Evolutionary conservation across 768 basidiomycete species (phyloP), one percentile per base, ranked within the genome.

Genomic region (Lactarius indigo): DNA sequence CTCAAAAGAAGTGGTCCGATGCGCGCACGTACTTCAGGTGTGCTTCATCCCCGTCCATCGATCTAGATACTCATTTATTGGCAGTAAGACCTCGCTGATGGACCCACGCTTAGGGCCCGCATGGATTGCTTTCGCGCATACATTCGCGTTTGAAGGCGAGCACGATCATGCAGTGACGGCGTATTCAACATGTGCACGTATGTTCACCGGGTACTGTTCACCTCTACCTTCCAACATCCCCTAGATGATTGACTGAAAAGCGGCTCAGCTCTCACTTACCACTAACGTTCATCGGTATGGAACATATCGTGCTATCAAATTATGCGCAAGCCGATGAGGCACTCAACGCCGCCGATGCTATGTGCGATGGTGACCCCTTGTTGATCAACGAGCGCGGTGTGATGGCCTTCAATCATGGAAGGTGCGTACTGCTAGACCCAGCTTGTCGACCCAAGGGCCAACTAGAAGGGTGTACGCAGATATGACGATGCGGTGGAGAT

Each of bases 151-250:
- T 70, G 97, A 99, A 76, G 96, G 96, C 18, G 97, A 99, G 75
- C 97, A 98, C 79, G 96, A 98, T 72, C 96, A 98, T 73, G 96
- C 97, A 3, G 93, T 98, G 55, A 98, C 94, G 0, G 96, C 97
- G 1, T 99, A 99, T 76, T 98, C 96, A 28, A 98, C 97, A 0
- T 95, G 94, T 65, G 92, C 94, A 5, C 82, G 96, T 41, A 89
- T 98, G 82, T 98, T 98, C 75, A 91, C 90, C 66, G 97, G 96
- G 92, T 95, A 74, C 60, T 84, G 72, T 13, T 54, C n/a, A 44
- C 47, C 59, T n/a, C 37, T 52, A 31, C 20, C 33, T 18, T 33
- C 20, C n/a, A 73, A 61, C n/a, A n/a, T 35, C 0, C 0, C n/a
- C 3, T 5, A 57, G 26, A 20, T 30, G 50, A 37, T 26, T 55